Evolutionary conservation across 139 green algal species (phyloP).

Genomic region (Trebouxia sp.): DNA sequence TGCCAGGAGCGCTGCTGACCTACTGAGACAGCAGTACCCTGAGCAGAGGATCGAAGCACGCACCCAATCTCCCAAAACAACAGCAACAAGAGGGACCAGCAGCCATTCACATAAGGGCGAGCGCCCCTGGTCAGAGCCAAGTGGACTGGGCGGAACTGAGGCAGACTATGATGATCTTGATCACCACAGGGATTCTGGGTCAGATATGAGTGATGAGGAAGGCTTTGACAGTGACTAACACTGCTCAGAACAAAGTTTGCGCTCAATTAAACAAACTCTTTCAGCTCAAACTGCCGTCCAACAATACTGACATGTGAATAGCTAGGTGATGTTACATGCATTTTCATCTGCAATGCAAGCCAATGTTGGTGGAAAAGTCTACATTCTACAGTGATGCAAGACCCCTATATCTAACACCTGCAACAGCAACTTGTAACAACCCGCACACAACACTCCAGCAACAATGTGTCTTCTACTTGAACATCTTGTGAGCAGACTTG

Average conservation of each 20-base stretch:
- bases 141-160: neutral
- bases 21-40: neutral
- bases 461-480: neutral
- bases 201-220: neutral
- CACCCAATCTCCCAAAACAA: neutral
- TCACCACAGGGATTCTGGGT: neutral
- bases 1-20: neutral
- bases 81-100: neutral
- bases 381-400: too few relatives aligned
- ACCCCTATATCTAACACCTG: too few relatives aligned
- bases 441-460: too few relatives aligned
- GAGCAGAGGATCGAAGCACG: neutral
- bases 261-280: too few relatives aligned
- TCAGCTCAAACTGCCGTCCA: too few relatives aligned
- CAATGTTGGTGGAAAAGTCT: too few relatives aligned
- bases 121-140: neutral
- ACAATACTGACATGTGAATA: too few relatives aligned
- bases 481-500: constrained; percentile 40
- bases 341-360: too few relatives aligned
- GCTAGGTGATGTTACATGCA: too few relatives aligned
- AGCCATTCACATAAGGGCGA: neutral
- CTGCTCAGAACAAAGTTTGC: too few relatives aligned
- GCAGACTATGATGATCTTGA: constrained; percentile 15
- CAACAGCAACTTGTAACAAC: too few relatives aligned
- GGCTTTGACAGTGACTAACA: neutral